Conservation (phyloP, 306 rosid genomes). For the Pyrus communis region DNA sequence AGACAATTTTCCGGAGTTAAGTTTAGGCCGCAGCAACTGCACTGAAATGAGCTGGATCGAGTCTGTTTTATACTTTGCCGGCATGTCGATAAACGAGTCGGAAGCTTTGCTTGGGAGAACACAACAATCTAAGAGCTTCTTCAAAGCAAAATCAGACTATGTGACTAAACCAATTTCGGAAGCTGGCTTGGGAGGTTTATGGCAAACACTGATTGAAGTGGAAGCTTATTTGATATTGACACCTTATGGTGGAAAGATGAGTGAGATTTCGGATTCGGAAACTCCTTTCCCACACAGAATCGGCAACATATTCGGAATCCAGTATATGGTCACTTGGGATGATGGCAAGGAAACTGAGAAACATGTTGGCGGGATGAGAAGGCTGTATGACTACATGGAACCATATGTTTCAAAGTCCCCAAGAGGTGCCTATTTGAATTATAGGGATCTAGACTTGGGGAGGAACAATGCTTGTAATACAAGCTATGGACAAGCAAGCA, state of each 20-base stretch:
- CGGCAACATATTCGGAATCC: constrained; percentile 48
- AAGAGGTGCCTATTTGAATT: constrained; percentile 66
- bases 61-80: constrained; percentile 43
- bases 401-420: constrained; percentile 60
- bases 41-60: constrained; percentile 60
- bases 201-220: constrained; percentile 34
- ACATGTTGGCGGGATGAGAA: constrained; percentile 56
- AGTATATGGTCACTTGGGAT: constrained; percentile 45
- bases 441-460: constrained; percentile 73
- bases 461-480: constrained; percentile 28
- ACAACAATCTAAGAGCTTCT: constrained; percentile 26
- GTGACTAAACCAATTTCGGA: constrained; percentile 43
- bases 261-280: constrained; percentile 34
- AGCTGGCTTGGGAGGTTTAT: constrained; percentile 24
- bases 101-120: constrained; percentile 36
- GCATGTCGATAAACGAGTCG: constrained; percentile 25
- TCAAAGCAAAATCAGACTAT: constrained; percentile 66
- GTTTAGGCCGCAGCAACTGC: constrained; percentile 37
- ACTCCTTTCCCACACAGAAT: constrained; percentile 65
- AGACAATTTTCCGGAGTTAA: constrained; percentile 47
- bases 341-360: constrained; percentile 27
- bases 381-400: constrained; percentile 56
- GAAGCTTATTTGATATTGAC: constrained; percentile 34
- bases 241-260: constrained; percentile 62
- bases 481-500: constrained; percentile 7